phyloP scores from a whole-genome alignment of 2,329 filamentous ascomycete species.

The Trichoderma simmonsii region DNA sequence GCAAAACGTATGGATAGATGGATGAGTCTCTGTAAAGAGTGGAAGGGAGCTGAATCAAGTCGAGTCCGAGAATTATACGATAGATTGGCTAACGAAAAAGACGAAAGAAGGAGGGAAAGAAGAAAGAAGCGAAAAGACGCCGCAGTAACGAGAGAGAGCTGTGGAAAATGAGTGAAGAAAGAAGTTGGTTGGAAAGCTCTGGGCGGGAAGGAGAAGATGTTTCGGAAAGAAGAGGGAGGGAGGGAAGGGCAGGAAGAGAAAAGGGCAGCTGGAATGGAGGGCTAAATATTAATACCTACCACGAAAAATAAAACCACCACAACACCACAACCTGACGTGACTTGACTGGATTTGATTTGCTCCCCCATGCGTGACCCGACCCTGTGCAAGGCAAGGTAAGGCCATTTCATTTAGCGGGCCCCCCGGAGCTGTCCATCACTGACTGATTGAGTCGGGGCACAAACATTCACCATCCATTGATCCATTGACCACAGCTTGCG shows the following conservation, averaged over 20 bases:
- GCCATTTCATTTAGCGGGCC: neutral
- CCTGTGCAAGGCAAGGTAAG: neutral
- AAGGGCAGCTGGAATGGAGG: constrained; percentile 16
- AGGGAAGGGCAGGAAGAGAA: neutral
- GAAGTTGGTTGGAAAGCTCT: constrained; percentile 17
- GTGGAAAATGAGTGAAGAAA: constrained; percentile 27
- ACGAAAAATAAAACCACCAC: neutral
- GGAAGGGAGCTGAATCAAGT: neutral
- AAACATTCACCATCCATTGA: neutral
- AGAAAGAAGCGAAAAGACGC: constrained; percentile 23
- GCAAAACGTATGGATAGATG: constrained; percentile 13
- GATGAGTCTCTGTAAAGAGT: constrained; percentile 5
- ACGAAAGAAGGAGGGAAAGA: constrained; percentile 15
- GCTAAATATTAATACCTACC: constrained; percentile 3
- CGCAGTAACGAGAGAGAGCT: constrained; percentile 37
- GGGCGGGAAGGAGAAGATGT: constrained; percentile 20
- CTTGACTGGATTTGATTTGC: neutral
- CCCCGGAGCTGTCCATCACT: neutral
- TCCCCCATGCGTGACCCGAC: neutral
- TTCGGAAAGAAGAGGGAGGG: constrained; percentile 12
- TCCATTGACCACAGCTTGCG: neutral
- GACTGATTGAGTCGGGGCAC: neutral
- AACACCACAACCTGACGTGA: neutral
- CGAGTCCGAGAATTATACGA: constrained; percentile 11
- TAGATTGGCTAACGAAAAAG: constrained; percentile 10